These are phyloP conservation scores for Rutstroemia sp. DNA, from an alignment of 2,329 filamentous ascomycete species.

Conservation along the genomic window DNA sequence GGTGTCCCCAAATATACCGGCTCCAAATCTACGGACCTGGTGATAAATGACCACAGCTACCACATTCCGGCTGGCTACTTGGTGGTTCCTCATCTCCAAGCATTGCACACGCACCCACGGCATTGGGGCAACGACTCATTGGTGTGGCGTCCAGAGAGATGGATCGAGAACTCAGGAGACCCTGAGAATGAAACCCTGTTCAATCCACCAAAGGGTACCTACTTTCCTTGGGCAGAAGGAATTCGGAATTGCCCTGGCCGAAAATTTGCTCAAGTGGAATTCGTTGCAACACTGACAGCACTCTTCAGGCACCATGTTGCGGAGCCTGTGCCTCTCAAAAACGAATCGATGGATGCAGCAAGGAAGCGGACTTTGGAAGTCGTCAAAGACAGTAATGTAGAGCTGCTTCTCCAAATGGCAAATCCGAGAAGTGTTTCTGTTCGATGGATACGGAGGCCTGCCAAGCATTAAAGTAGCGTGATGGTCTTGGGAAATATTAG, in stretches of 20 bases:
- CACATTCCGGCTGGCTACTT: slow-evolving; percentile 27
- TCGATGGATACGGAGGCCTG: not conserved
- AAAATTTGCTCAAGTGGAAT: slow-evolving; percentile 15
- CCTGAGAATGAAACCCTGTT: not conserved
- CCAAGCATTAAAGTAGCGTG: not conserved
- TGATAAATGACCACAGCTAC: not conserved
- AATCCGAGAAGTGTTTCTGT: too few relatives aligned
- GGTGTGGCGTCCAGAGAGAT: slow-evolving; percentile 13
- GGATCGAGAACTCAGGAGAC: slow-evolving; percentile 10
- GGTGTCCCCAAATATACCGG: slow-evolving; percentile 43
- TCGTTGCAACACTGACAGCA: slow-evolving; percentile 9
- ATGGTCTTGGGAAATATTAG: too few relatives aligned
- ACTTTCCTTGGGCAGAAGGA: slow-evolving; percentile 14
- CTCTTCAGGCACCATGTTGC: slow-evolving; percentile 2
- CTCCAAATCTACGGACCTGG: slow-evolving; percentile 8
- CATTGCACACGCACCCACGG: slow-evolving; percentile 8
- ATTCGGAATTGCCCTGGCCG: slow-evolving; percentile 13
- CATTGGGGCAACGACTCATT: slow-evolving; percentile 17
- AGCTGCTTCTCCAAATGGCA: not conserved
- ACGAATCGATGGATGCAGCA: slow-evolving; percentile 1
- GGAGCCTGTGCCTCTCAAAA: not conserved
- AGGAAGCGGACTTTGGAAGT: slow-evolving; percentile 3
- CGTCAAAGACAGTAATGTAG: slow-evolving; percentile 4
- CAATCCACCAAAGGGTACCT: slow-evolving; percentile 6
- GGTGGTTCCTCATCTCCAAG: slow-evolving; percentile 29